Evolutionary conservation across 495 filamentous ascomycete genomes (phyloP), one percentile per base, ranked within the genome.

Genomic region (Penicillium mononematosum): DNA sequence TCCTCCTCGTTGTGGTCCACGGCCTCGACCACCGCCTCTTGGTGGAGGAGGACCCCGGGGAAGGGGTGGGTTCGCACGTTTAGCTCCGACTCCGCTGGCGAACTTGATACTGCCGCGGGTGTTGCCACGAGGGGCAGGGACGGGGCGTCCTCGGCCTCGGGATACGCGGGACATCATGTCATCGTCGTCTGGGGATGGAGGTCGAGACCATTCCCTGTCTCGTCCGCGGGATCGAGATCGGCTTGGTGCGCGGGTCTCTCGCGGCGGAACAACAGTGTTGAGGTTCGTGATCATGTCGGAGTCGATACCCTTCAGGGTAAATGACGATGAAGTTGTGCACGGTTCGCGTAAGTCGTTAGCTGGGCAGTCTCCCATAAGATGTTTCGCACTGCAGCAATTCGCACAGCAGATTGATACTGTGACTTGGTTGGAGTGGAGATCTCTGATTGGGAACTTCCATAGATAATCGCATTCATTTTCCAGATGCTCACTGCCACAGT

Each of bases 341-440:
- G 58, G 59, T 19, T 43, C 53, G 17, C 48, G 41, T 7, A 70
- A 70, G 12, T 61, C 10, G 10, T 65, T 2, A 75, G 74, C 8
- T 44, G 29, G 24, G 44, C 80, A 83, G 42, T 81, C 75, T 14
- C 79, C 80, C 3, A 77, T 63, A 1, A 83, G 63, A 62, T 83
- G 80, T 29, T 62, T 71, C 29, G 59, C 59, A 57, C 72, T 78
- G 38, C 70, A 65, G 60, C 80, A 82, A 53, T 77, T 70, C 41
- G 77, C 70, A 58, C 79, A 82, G n/a, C 71, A 79, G 32, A 81
- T 65, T 6, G 74, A 77, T 9, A 79, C 72, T 4, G 63, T 56
- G 43, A 75, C 60, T 11, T 67, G 61, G 14, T 56, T 55, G 22
- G 65, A 63, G 10, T 62, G 52, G 22, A 56, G 43, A n/a, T 63